These are phyloP conservation scores for Akanthomyces dipterigenus DNA, from an alignment of 2,329 filamentous ascomycete species.

Conservation along the genomic window DNA sequence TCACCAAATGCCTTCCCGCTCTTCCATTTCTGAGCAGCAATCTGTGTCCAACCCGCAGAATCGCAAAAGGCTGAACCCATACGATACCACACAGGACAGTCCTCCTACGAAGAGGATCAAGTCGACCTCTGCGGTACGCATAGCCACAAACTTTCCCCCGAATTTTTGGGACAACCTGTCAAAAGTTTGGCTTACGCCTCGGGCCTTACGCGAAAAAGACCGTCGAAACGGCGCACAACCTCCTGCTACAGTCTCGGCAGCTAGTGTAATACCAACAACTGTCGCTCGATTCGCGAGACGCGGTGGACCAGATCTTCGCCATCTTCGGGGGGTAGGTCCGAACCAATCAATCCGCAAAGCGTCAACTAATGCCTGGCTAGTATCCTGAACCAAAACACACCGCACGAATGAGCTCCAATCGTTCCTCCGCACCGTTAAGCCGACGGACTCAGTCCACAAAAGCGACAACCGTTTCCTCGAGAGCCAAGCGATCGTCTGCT, in stretches of 20 bases:
- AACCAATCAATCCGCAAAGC: too few species aligned
- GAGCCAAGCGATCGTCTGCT: slow-evolving; percentile 18
- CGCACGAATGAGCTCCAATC: not conserved
- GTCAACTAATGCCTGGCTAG: not conserved
- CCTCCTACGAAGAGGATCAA: not conserved
- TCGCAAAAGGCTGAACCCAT: not conserved
- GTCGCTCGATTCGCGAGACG: slow-evolving; percentile 11
- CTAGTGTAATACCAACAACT: not conserved
- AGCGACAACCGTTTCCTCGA: slow-evolving; percentile 11
- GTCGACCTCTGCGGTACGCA: not conserved
- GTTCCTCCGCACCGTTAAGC: not conserved
- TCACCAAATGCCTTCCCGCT: not conserved
- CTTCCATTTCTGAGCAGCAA: not conserved
- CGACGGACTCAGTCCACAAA: slow-evolving; percentile 15
- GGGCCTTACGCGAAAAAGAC: slow-evolving; percentile 22
- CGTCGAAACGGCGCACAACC: slow-evolving; percentile 15
- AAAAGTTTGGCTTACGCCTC: slow-evolving; percentile 20
- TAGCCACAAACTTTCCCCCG: slow-evolving; percentile 17
- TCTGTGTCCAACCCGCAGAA: not conserved
- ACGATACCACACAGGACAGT: not conserved
- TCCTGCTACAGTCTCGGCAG: not conserved
- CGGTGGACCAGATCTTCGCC: slow-evolving; percentile 18
- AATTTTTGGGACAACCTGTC: slow-evolving; percentile 18
- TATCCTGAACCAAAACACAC: not conserved
- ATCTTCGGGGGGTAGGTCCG: slow-evolving; percentile 18